These are phyloP conservation scores for Penicillium fuscoglaucum DNA, from an alignment of 2,329 filamentous ascomycete species.

Conservation along the genomic window DNA sequence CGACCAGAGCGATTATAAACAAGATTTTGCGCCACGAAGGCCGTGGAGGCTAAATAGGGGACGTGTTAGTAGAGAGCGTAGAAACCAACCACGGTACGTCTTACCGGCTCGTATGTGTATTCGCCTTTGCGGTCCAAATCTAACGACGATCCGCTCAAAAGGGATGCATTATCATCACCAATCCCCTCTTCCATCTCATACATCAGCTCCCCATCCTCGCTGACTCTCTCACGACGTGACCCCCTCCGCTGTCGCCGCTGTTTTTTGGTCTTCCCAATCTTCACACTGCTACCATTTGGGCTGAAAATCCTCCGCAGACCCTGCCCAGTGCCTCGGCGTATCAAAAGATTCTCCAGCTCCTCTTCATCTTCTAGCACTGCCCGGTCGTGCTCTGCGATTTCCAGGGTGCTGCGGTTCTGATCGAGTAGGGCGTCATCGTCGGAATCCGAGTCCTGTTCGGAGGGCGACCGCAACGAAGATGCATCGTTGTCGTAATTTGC, in stretches of 20 bases:
- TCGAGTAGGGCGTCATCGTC: constrained; percentile 70
- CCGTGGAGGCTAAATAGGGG: constrained; percentile 22
- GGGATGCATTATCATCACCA: constrained; percentile 62
- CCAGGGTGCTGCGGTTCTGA: constrained; percentile 66
- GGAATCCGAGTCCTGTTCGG: constrained; percentile 72
- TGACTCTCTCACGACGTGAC: constrained; percentile 49
- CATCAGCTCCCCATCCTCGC: constrained; percentile 75
- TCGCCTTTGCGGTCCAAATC: constrained; percentile 49
- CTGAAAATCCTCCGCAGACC: constrained; percentile 45
- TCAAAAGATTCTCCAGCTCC: constrained; percentile 52
- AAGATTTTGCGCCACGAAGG: constrained; percentile 36
- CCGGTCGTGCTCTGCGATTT: constrained; percentile 68
- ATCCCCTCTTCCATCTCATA: constrained; percentile 85
- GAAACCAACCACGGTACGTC: constrained; percentile 2
- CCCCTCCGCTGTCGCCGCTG: constrained; percentile 56
- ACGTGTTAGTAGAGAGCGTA: constrained; percentile 17
- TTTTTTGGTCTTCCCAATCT: constrained; percentile 49
- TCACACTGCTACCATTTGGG: constrained; percentile 48
- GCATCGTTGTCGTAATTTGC: constrained; percentile 68
- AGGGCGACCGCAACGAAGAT: constrained; percentile 60
- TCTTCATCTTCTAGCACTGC: constrained; percentile 75
- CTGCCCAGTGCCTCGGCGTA: constrained; percentile 39
- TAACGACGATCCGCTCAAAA: constrained; percentile 60
- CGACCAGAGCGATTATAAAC: constrained; percentile 48
- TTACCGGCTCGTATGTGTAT: constrained; percentile 33